Conservation (phyloP, 1,284 basidiomycete genomes). For the Boletellus sp. region DNA sequence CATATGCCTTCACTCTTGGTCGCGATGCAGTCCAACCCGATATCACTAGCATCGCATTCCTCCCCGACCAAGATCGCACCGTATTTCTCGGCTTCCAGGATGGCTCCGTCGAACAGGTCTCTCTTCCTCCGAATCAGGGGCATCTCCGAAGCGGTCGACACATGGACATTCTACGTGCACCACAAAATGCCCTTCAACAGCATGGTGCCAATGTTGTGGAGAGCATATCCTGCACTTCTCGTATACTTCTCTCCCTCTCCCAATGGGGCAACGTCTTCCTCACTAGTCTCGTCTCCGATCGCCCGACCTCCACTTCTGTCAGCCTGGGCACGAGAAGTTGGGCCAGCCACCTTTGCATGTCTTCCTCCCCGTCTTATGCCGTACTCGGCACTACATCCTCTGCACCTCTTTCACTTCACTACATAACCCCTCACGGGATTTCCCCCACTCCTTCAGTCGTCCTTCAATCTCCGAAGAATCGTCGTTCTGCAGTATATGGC, state of each 20-base stretch:
- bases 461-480: constrained; percentile 39
- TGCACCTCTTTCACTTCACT: constrained; percentile 55
- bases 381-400: constrained; percentile 61
- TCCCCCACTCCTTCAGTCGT: constrained; percentile 44
- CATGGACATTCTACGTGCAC: constrained; percentile 17
- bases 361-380: constrained; percentile 53
- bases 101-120: constrained; percentile 50
- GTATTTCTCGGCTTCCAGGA: constrained; percentile 61
- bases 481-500: constrained; percentile 64
- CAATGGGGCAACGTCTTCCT: constrained; percentile 49
- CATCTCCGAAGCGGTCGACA: constrained; percentile 3
- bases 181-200: constrained; percentile 30
- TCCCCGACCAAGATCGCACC: constrained; percentile 47
- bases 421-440: constrained; percentile 45
- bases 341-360: constrained; percentile 52
- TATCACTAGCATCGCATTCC: constrained; percentile 50
- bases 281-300: constrained; percentile 27
- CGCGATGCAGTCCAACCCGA: constrained; percentile 38
- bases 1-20: constrained; percentile 37
- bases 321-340: constrained; percentile 54
- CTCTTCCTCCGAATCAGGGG: constrained; percentile 30
- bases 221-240: constrained; percentile 46
- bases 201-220: constrained; percentile 49
- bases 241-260: constrained; percentile 54
- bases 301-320: constrained; percentile 34